Evolutionary conservation across 306 rosid species (phyloP), one percentile per base, ranked within the genome.

Genomic region (Sesbania bispinosa): DNA sequence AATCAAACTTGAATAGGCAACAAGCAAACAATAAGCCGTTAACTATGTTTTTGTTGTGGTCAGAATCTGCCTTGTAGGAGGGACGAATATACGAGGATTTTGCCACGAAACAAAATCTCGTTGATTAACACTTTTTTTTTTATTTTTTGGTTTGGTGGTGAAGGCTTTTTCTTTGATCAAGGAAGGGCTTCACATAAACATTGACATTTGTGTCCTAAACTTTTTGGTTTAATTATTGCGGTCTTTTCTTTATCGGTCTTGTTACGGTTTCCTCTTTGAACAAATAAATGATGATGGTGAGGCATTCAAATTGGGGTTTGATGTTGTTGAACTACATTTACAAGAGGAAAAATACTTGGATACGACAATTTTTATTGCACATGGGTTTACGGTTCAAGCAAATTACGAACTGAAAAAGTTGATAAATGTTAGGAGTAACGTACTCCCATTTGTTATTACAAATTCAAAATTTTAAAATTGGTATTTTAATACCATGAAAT

Each of bases 291-390:
- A 19, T 59, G 15, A 10, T 3, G 14, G 51, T 8, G 7, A 10
- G 9, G 27, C 55, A 58, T 79, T 46, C 29, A 65, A 33, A 54
- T 24, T 8, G 20, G 27, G 39, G 11, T 30, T 38, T 72, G 32
- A 42, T 9, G 62, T 64, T 38, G 74, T 64, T 71, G 57, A 72
- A 47, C 62, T 52, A 19, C 50, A 79, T 59, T 72, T 59, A 68
- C 24, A n/a, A 16, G 16, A 1, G 39, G 29, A 2, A 9, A 45
- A 57, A 4, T 60, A 65, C 35, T 18, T 76, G 33, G 42, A 43
- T 41, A 24, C 54, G 42, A 43, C 60, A 3, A 41, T 75, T 43
- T 58, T 41, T 8, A 7, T 23, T 30, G 27, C 19, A 73, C 42
- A 19, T 8, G 5, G 18, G 15, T 45, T 39, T 61, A 47, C 18